Evolutionary conservation across 1,284 basidiomycete species (phyloP), one percentile per base, ranked within the genome.

Genomic region (Pulchroboletus neoregius): DNA sequence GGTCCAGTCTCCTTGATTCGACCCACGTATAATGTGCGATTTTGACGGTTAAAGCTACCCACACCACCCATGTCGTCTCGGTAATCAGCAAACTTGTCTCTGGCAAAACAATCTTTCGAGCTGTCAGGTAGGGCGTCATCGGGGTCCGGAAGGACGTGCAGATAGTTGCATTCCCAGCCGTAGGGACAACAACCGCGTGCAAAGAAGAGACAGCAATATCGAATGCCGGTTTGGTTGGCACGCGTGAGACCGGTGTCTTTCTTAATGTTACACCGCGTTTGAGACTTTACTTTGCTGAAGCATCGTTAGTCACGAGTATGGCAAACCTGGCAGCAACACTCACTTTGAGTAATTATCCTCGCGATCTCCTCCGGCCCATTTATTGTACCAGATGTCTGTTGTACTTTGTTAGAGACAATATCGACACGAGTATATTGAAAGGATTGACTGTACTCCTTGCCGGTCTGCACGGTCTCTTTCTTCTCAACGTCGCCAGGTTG

Each of bases 21-120:
- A 2, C 94, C 95, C 37, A 99, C 83, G 65, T 99, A 99, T 15
- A 99, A 67, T 35, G 96, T 99, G 50, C 94, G 74, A 67, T 99
- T 99, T 66, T 93, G 84, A 33, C 94, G 74, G 61, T 87, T 90
- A 71, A 99, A 97, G 46, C 90, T 92, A 16, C 95, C 95, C 20
- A 98, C 95, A 67, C 95, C 95, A 57, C 95, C 96, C 95, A 99
- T 99, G 69, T 99, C 96, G 66, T 99, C 95, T 54, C 95, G 77
- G 71, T 98, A 99, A 67, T 94, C 93, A 1, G 94, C 77, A 68
- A 97, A 96, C 71, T 98, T 98, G 72, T 97, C 94, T 45, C 95
- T 78, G 0, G 93, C 94, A 64, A 99, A 99, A 66, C 93, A 94
- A 68, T 99, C 95, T 63, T 94, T 89, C 5, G 93, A 93, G 39